A percentile compares a stretch with the other conserved stretches of the same genome.
phyloP scores from a whole-genome alignment of 495 filamentous ascomycete species.

The Viridothelium virens region DNA sequence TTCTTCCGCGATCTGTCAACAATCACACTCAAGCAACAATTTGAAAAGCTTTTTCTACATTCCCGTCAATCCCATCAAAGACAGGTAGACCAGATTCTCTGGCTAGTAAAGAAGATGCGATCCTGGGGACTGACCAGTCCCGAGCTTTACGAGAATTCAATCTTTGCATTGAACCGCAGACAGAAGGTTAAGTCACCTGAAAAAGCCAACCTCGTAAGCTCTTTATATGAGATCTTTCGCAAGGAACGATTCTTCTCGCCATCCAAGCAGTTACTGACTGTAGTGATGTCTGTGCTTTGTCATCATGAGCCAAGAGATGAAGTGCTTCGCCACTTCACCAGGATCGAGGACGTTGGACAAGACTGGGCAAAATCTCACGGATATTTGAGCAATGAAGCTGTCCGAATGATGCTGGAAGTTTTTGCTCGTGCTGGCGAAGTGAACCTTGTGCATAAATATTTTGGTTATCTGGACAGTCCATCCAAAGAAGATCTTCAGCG shows the following conservation, averaged over 20 bases:
- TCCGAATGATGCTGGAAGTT: constrained; percentile 33
- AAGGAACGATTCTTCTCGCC: not conserved
- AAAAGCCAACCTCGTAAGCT: not conserved
- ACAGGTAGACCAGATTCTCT: not conserved
- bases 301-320: constrained; percentile 8
- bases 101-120: constrained; percentile 12
- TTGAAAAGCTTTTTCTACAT: constrained; percentile 13
- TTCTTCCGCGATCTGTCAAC: not conserved
- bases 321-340: constrained; percentile 8
- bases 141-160: constrained; percentile 16
- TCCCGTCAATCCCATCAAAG: constrained; percentile 10
- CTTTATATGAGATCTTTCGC: constrained; percentile 5
- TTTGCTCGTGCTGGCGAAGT: constrained; percentile 51
- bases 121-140: constrained; percentile 6
- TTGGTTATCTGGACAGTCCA: constrained; percentile 44
- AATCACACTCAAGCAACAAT: not conserved
- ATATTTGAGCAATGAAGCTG: constrained; percentile 11
- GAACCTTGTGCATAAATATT: constrained; percentile 45
- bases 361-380: constrained; percentile 25
- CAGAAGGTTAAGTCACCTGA: not conserved
- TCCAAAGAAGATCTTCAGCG: constrained; percentile 31
- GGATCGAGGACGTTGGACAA: constrained; percentile 17
- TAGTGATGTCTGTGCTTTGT: not conserved
- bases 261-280: not conserved
- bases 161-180: constrained; percentile 9